Evolutionary conservation across 2,329 filamentous ascomycete species (phyloP), one percentile per base, ranked within the genome.

Genomic region (Fusarium circinatum): DNA sequence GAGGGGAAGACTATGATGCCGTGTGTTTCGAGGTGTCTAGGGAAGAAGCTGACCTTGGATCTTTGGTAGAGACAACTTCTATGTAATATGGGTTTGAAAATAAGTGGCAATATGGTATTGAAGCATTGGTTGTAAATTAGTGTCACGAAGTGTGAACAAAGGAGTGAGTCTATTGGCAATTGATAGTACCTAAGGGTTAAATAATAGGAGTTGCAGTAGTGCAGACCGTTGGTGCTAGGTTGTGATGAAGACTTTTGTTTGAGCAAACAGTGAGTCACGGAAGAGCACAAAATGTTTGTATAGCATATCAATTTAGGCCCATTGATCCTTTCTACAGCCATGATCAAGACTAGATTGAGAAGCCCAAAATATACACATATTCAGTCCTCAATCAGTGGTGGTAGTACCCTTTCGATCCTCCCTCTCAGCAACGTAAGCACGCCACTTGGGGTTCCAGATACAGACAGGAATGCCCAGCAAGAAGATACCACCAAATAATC

Each of bases 381-480:
- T 5, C 13, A 30, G 20, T 5, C 13, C 20, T 49, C 22, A 45
- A 11, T 60, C 64, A 34, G 30, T 67, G 4, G 62, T 41, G 4
- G 32, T 49, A 12, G 38, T 44, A 3, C 62, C 62, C 8, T 67
- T 67, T 17, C 24, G 52, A 34, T 39, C 63, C 20, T 72, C 70
- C 26, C 36, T 72, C 20, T 57, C 24, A 17, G 68, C 65, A 42
- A 62, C 54, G 6, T 70, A 73, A 4, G 56, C 64, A 14, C 70
- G 55, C 69, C 65, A 73, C 52, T 47, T 70, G 14, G 70, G 70
- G 30, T 74, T 74, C 38, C 62, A 58, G 2, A 71, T 44, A 42
- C 68, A 74, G 11, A 74, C 70, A 28, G 71, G 71, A 51, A 74
- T 68, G 2, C 70, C 71, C 10, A 74, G 39, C 17, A 68, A 12